These are phyloP conservation scores for Aegilops speltoides DNA, from an alignment of 176 grass and related monocot species.

Conservation along the genomic window DNA sequence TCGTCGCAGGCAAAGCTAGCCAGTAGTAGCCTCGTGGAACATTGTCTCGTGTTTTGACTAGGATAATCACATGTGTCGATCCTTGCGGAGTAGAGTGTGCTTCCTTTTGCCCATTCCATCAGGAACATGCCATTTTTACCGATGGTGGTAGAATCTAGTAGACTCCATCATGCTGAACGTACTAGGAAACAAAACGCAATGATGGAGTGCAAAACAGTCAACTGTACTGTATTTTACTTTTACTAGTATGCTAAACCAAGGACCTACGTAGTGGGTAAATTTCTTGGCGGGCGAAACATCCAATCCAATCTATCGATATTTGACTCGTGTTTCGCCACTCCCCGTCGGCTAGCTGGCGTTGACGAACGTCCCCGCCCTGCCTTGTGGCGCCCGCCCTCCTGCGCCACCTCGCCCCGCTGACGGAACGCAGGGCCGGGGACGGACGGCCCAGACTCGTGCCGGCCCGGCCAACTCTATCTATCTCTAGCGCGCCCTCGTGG, in stretches of 20 bases:
- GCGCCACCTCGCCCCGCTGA: slow-evolving; percentile 2
- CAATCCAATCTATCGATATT: not conserved
- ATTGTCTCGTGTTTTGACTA: not conserved
- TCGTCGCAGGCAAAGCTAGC: not conserved
- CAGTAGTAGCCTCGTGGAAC: not conserved
- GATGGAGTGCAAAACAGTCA: not conserved
- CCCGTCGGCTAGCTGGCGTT: slow-evolving; percentile 24
- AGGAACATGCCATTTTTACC: not conserved
- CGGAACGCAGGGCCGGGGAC: not conserved
- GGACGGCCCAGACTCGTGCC: not conserved
- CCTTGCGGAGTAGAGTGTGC: not conserved
- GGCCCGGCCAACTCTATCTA: not conserved
- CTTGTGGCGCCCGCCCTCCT: not conserved
- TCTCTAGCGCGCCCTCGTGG: not conserved
- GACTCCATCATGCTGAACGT: not conserved
- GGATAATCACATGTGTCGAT: not conserved
- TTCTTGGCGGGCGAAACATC: not conserved
- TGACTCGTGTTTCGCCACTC: not conserved
- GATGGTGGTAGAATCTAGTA: not conserved
- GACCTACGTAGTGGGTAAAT: not conserved
- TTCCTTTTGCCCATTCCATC: not conserved
- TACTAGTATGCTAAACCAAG: not conserved
- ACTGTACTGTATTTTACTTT: not conserved
- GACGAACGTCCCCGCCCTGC: not conserved
- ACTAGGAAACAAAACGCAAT: not conserved